These are phyloP conservation scores for Eimeria maxima DNA, from an alignment of 169 alveolate genomes.

Conservation along the genomic window DNA sequence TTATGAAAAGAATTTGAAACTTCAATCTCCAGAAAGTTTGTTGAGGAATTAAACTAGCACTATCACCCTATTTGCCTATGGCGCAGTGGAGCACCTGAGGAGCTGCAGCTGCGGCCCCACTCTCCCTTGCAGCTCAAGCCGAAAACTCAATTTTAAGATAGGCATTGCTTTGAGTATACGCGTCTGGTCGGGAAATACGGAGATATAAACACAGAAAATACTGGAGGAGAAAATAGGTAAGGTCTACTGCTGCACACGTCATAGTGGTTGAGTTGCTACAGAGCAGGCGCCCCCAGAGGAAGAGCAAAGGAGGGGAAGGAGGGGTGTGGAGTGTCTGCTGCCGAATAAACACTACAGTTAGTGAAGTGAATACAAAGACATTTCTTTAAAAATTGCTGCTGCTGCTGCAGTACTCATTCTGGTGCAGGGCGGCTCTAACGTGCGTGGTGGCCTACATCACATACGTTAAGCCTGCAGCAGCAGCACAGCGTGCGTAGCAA, in stretches of 20 bases:
- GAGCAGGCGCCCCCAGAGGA: background rate
- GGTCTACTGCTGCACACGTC: background rate
- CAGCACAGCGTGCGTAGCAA: background rate
- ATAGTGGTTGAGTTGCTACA: background rate
- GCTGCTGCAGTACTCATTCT: background rate
- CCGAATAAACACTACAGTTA: background rate
- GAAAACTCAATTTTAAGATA: background rate
- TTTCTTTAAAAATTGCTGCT: background rate
- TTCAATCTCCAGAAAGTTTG: background rate
- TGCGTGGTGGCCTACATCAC: constrained; percentile 29
- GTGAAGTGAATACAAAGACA: background rate
- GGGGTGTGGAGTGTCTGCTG: background rate
- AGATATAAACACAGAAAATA: background rate
- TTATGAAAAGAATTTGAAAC: too few relatives aligned
- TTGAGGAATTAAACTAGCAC: background rate
- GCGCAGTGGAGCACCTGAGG: background rate
- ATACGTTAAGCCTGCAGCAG: background rate
- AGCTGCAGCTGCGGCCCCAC: background rate
- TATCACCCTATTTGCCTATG: background rate
- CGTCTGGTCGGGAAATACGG: background rate
- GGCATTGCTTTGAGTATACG: background rate
- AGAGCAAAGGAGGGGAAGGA: background rate
- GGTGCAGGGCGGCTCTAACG: constrained; percentile 56
- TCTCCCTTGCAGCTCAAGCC: background rate
- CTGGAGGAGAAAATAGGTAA: background rate